Conservation (phyloP, 441 rosid genomes). For the Rhodomyrtus psidioides region DNA sequence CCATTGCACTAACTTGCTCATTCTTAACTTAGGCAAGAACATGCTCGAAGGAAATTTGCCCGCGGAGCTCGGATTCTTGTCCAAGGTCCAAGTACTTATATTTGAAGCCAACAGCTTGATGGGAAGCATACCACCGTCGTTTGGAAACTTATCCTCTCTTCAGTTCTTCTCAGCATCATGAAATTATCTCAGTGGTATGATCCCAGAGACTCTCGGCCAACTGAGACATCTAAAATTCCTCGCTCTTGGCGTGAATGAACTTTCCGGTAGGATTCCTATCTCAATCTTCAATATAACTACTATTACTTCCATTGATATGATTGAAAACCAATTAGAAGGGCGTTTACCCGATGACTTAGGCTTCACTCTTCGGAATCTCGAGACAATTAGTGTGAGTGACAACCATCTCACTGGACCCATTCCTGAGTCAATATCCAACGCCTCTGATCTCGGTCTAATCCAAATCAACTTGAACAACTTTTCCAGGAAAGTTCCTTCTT, state of each 20-base stretch:
- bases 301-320: accelerated
- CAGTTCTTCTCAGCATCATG: no score
- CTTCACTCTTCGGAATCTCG: no score
- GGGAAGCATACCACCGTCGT: background rate
- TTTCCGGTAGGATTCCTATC: background rate
- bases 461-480: accelerated
- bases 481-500: background rate
- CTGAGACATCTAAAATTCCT: no score
- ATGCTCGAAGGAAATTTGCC: background rate
- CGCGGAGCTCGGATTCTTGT: background rate
- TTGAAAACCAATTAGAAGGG: background rate
- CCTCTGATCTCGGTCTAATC: accelerated
- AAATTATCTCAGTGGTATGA: no score
- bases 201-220: no score
- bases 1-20: accelerated
- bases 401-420: background rate
- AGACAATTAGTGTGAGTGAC: no score
- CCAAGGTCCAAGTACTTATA: background rate
- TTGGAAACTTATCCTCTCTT: background rate
- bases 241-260: no score
- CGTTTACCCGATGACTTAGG: background rate
- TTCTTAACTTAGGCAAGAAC: background rate
- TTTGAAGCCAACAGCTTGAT: background rate
- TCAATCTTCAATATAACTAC: background rate
- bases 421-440: background rate